phyloP scores from a whole-genome alignment of 495 filamentous ascomycete species.

The Clavariopsis aquatica region DNA sequence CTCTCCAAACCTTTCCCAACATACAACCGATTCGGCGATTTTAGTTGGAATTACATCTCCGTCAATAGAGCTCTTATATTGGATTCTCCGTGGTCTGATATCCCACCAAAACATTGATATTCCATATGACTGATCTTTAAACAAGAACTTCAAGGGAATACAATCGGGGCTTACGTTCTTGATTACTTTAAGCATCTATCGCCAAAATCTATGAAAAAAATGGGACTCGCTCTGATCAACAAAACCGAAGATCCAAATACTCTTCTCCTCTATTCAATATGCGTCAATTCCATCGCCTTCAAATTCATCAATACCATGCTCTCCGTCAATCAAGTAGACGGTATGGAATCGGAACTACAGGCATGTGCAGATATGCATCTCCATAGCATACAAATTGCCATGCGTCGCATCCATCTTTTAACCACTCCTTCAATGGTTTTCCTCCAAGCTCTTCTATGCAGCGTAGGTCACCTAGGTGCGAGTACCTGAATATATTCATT shows the following conservation, averaged over 20 bases:
- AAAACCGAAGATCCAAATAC: background rate
- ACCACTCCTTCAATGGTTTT: background rate
- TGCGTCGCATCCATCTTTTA: background rate
- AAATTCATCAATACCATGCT: conserved; percentile 6
- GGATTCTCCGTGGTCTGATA: conserved; percentile 1
- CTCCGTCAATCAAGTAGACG: background rate
- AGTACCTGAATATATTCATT: background rate
- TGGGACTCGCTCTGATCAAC: conserved; percentile 3
- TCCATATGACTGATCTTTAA: background rate
- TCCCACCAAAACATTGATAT: background rate
- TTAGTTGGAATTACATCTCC: background rate
- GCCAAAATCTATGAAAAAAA: background rate
- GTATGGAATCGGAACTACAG: background rate
- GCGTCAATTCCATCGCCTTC: conserved; percentile 4
- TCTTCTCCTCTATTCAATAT: background rate
- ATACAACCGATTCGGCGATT: background rate
- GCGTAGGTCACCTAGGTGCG: background rate
- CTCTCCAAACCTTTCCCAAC: background rate
- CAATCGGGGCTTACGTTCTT: background rate
- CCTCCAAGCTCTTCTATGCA: background rate
- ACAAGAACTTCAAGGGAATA: background rate
- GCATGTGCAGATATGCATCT: background rate
- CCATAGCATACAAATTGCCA: background rate
- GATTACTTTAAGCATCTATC: conserved; percentile 5
- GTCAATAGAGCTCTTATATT: conserved; percentile 4